Evolutionary conservation across 1,284 basidiomycete genomes (phyloP).

Genomic region (Erythrobasidium hasegawianum): DNA sequence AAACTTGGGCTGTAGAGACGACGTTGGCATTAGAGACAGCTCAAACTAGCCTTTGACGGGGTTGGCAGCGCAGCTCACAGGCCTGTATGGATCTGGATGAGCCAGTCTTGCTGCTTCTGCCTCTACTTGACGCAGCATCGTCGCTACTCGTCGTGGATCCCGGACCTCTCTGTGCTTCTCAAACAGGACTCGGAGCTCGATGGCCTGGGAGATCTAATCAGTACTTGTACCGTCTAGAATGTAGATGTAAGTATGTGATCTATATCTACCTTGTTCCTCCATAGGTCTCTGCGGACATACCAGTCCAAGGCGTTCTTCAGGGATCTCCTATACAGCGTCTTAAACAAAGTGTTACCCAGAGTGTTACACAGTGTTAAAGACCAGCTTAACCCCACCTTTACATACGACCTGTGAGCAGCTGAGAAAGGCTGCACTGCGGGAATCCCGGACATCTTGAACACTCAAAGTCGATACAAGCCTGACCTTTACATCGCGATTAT

Average conservation of each 20-base stretch:
- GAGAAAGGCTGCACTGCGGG: slow-evolving; percentile 35
- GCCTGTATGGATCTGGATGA: slow-evolving; percentile 47
- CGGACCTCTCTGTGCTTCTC: slow-evolving; percentile 46
- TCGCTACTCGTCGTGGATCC: slow-evolving; percentile 46
- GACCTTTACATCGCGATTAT: too few relatives aligned
- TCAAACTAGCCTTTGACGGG: too few relatives aligned
- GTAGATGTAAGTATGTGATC: too few relatives aligned
- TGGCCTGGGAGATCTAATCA: slow-evolving; percentile 38
- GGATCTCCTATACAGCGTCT: slow-evolving; percentile 47
- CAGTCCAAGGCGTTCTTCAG: slow-evolving; percentile 48
- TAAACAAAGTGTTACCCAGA: too few relatives aligned
- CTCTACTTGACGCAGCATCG: slow-evolving; percentile 44
- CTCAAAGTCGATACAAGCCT: too few relatives aligned
- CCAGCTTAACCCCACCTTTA: slow-evolving; percentile 38
- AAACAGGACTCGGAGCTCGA: slow-evolving; percentile 47
- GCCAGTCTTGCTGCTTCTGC: slow-evolving; percentile 39
- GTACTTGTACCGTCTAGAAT: too few relatives aligned
- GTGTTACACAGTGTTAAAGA: too few relatives aligned
- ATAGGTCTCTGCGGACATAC: slow-evolving; percentile 45
- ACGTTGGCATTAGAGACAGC: too few relatives aligned
- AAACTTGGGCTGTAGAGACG: slow-evolving; percentile 40
- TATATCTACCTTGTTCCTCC: slow-evolving; percentile 42
- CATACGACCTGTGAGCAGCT: slow-evolving; percentile 45
- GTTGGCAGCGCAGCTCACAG: too few relatives aligned
- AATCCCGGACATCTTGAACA: slow-evolving; percentile 19